Evolutionary conservation across 768 basidiomycete genomes (phyloP).

Genomic region (Leccinum sublutescens): DNA sequence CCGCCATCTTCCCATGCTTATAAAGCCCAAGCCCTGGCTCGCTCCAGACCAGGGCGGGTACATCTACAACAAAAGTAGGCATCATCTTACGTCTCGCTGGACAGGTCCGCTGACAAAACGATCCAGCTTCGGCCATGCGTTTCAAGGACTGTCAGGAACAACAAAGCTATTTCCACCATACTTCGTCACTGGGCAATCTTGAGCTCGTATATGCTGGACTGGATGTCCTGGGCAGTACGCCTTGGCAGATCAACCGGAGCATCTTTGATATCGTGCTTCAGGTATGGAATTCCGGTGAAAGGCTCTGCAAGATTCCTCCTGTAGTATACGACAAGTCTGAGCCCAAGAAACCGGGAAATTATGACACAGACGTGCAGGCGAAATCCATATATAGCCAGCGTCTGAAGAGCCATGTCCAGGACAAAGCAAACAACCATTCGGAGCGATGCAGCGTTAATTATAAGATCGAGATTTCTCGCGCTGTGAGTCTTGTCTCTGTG

Average conservation of each 20-base stretch:
- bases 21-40: constrained; percentile 87
- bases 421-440: constrained; percentile 80
- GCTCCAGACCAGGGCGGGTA: constrained; percentile 79
- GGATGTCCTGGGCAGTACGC: constrained; percentile 85
- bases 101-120: neutral
- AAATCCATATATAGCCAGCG: constrained; percentile 54
- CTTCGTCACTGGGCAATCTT: constrained; percentile 69
- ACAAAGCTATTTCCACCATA: constrained; percentile 69
- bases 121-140: constrained; percentile 75
- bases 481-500: constrained; percentile 49
- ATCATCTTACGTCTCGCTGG: neutral
- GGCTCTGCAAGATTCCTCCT: constrained; percentile 83
- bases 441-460: constrained; percentile 94
- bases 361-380: constrained; percentile 52
- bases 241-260: constrained; percentile 83
- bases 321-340: constrained; percentile 62
- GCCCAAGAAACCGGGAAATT: constrained; percentile 47
- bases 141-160: constrained; percentile 91
- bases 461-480: constrained; percentile 92
- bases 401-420: constrained; percentile 52
- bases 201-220: constrained; percentile 86
- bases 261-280: constrained; percentile 72
- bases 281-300: constrained; percentile 86
- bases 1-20: constrained; percentile 93
- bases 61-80: constrained; percentile 70